These are phyloP conservation scores for Arthrinium phaeospermum DNA, from an alignment of 2,329 filamentous ascomycete species.

Conservation along the genomic window DNA sequence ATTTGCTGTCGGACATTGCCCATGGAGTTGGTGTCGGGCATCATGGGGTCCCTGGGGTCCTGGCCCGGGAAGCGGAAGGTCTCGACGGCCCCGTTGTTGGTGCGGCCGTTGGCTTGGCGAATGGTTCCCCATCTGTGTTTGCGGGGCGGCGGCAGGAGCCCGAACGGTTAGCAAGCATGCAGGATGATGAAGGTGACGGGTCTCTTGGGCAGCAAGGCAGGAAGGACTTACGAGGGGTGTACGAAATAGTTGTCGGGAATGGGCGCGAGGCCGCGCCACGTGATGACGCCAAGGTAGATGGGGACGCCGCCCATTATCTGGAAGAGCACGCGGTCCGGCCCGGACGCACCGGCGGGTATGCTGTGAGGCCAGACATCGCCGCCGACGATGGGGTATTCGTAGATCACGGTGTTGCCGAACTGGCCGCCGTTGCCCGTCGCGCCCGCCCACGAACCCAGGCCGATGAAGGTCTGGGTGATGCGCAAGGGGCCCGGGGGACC, in stretches of 20 bases:
- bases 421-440: neutral
- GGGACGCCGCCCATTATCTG: neutral
- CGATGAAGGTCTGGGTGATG: too few relatives aligned
- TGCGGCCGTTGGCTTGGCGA: accelerated
- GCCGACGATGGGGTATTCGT: neutral
- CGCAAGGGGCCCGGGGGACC: too few relatives aligned
- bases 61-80: neutral
- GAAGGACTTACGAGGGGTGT: too few relatives aligned
- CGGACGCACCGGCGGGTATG: neutral
- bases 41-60: neutral
- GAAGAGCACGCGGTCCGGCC: neutral
- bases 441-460: too few relatives aligned
- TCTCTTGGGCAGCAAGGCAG: too few relatives aligned
- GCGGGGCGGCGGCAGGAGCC: too few relatives aligned
- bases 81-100: neutral
- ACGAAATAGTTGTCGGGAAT: too few relatives aligned
- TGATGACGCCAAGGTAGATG: neutral
- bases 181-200: too few relatives aligned
- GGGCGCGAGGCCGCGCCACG: neutral
- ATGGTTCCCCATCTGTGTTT: neutral
- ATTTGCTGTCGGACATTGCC: too few relatives aligned
- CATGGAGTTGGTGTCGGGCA: too few relatives aligned
- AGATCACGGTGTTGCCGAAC: accelerated
- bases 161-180: too few relatives aligned
- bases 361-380: neutral